phyloP scores from a whole-genome alignment of 1,139 yeast species.

The Blastobotrys malaysiensis region DNA sequence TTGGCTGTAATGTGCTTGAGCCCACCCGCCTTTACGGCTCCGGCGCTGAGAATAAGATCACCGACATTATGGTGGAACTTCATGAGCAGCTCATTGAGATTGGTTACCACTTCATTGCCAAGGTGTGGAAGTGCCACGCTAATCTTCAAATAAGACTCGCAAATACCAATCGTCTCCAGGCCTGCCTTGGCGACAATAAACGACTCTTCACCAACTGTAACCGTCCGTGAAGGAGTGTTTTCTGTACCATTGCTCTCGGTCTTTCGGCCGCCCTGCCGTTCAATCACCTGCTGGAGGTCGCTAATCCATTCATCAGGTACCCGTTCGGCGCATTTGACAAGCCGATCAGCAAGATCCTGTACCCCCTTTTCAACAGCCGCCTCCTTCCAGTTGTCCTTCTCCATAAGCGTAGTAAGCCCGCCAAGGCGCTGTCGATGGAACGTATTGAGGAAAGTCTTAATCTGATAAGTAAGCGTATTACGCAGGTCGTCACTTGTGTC shows the following conservation, averaged over 20 bases:
- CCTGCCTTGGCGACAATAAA: conserved; percentile 37
- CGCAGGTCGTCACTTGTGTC: conserved; percentile 57
- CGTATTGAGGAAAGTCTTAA: conserved; percentile 53
- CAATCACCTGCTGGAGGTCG: conserved; percentile 13
- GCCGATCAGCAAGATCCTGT: conserved; percentile 52
- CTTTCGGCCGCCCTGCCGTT: background rate
- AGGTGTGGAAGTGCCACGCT: conserved; percentile 47
- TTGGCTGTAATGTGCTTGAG: conserved; percentile 70
- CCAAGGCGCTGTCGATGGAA: conserved; percentile 51
- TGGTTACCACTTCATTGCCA: conserved; percentile 34
- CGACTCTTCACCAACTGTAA: conserved; percentile 13
- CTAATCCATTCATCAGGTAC: conserved; percentile 49
- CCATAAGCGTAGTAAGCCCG: conserved; percentile 46
- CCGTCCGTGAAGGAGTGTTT: background rate
- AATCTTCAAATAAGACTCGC: conserved; percentile 48
- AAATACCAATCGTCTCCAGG: conserved; percentile 34
- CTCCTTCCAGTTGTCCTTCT: conserved; percentile 78
- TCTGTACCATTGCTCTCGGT: background rate
- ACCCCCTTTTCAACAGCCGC: conserved; percentile 44
- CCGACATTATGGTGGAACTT: conserved; percentile 52
- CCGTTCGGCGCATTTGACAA: conserved; percentile 47
- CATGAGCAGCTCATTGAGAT: conserved; percentile 48
- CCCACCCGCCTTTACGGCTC: conserved; percentile 57
- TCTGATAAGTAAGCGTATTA: conserved; percentile 63
- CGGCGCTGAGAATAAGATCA: conserved; percentile 67